A percentile compares a stretch with the other conserved stretches of the same genome.
Evolutionary conservation across 2,329 filamentous ascomycete species (phyloP).

Genomic region (Aaosphaeria pasadenensis): DNA sequence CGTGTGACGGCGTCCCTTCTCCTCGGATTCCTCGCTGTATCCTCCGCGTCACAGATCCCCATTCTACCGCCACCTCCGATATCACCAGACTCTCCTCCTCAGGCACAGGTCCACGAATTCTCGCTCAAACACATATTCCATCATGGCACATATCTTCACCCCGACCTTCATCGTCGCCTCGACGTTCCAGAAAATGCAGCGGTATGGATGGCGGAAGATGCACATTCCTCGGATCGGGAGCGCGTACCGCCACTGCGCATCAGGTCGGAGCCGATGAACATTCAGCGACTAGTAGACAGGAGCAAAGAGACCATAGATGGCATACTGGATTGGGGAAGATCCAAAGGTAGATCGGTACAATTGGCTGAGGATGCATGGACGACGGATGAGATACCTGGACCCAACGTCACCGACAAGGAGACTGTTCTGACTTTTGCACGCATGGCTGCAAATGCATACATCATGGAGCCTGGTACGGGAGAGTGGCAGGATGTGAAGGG

Average conservation of each 20-base stretch:
- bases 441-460: conserved; percentile 89
- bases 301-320: conserved; percentile 73
- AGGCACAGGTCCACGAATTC: conserved; percentile 23
- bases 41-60: conserved; percentile 37
- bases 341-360: conserved; percentile 63
- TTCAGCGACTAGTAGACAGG: conserved; percentile 79
- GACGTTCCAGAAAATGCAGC: conserved; percentile 65
- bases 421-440: conserved; percentile 81
- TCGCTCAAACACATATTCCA: conserved; percentile 84
- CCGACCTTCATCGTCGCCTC: conserved; percentile 70
- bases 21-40: conserved; percentile 64
- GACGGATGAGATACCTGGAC: conserved; percentile 71
- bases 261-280: conserved; percentile 64
- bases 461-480: conserved; percentile 64
- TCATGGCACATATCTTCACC: conserved; percentile 78
- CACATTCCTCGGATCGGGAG: conserved; percentile 39
- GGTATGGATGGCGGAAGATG: conserved; percentile 63
- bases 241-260: conserved; percentile 47
- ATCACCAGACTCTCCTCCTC: conserved; percentile 17
- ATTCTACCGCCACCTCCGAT: conserved; percentile 22
- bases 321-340: conserved; percentile 70
- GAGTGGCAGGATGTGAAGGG: conserved; percentile 73
- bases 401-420: conserved; percentile 80
- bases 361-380: conserved; percentile 78
- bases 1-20: conserved; percentile 63